Evolutionary conservation across 495 filamentous ascomycete species (phyloP), one percentile per base, ranked within the genome.

Genomic region (Choiromyces venosus): DNA sequence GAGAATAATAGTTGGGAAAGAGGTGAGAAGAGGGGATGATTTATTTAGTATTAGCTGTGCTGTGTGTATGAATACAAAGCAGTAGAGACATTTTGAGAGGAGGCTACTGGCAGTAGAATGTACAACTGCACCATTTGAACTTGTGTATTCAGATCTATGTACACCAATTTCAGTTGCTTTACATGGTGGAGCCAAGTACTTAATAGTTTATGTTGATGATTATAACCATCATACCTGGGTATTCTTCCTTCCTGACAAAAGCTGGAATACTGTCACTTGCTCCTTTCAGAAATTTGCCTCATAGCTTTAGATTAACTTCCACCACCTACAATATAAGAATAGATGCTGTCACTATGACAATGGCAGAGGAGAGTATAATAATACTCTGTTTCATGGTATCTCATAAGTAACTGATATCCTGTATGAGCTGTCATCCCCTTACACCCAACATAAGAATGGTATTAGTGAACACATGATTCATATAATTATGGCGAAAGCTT

Each of bases 341-440:
- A 46, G 16, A 36, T 29, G 39, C 44, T 73, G 70, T 40, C 37
- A 46, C 6, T 70, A 37, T 29, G 67, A 73, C 40, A 40, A 73
- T 38, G 40, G 72, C 8, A 37, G 38, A 25, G 66, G 72, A 18
- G 67, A 70, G 29, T 73, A 70, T 12, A 35, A 73, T 25, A 73
- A n/a, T n/a, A n/a, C n/a, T n/a, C n/a, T n/a, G n/a, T n/a, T n/a
- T n/a, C n/a, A n/a, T n/a, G n/a, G n/a, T 37, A 61, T 70, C 37
- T 9, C 9, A 9, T 38, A 9, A 9, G 37, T 9, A 4, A 38
- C 37, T 38, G 37, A 9, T 3, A 38, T 38, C 9, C 37, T 4
- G 37, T 9, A 38, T 38, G 37, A 38, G 9, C 37, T 9, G 9
- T 3, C 9, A 38, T 38, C 37, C 3, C 4, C 4, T 38, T 38